Evolutionary conservation across 176 grass and related monocot species (phyloP).

Genomic region (Musa beccarii): DNA sequence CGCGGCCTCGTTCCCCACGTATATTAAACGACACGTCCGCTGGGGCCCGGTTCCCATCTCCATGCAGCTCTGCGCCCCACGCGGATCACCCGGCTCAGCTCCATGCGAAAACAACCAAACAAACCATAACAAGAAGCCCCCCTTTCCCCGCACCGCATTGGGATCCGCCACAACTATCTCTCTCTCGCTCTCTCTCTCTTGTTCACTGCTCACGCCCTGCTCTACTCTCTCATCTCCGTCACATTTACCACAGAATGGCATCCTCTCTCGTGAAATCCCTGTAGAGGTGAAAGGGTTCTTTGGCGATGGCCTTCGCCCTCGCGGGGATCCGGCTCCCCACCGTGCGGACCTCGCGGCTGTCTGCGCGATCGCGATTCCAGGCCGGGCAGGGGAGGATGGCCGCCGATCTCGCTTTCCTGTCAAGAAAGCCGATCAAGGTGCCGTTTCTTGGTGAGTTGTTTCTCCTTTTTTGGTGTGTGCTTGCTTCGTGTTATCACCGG

Average conservation of each 20-base stretch:
- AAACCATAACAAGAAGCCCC: not conserved
- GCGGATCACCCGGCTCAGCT: not conserved
- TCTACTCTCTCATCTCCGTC: not conserved
- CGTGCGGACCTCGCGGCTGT: not conserved
- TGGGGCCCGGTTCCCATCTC: not conserved
- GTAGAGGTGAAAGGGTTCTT: not conserved
- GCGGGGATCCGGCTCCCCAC: not conserved
- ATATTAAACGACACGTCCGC: not conserved
- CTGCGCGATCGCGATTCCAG: not conserved
- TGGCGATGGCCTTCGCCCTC: not conserved
- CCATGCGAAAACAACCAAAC: not conserved
- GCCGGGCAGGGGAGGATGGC: not conserved
- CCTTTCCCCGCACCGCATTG: not conserved
- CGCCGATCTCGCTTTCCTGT: not conserved
- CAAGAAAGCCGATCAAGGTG: not conserved
- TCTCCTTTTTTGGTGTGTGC: not conserved
- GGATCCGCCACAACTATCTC: not conserved
- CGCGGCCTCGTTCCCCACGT: not conserved
- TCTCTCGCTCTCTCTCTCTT: not conserved
- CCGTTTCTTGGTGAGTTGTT: conserved; percentile 1
- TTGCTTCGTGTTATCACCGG: not conserved
- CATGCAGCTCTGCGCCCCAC: conserved; percentile 3
- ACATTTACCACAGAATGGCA: too few relatives aligned
- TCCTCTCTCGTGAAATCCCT: not conserved
- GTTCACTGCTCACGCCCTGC: not conserved